Evolutionary conservation across 768 basidiomycete species (phyloP), one percentile per base, ranked within the genome.

Genomic region (Leccinum sublutescens): DNA sequence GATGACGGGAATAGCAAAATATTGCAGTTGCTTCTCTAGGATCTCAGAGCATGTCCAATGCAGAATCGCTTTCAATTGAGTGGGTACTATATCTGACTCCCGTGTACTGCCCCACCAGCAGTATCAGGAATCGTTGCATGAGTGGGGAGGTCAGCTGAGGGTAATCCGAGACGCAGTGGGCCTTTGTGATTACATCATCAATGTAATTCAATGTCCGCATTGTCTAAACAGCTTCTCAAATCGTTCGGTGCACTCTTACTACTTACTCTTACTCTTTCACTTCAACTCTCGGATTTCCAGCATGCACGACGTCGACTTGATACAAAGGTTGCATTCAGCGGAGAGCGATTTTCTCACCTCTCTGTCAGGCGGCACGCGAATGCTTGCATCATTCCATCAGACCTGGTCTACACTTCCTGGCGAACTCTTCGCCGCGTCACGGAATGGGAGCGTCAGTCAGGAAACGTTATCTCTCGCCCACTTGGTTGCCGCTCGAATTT

Each of bases 191-290:
- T 59, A 56, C 50, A 31, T 21, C 1, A 43, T 57, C 19, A 5
- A 4, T 19, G 14, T 5, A 17, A 50, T 58, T 64, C 55, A 52
- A 55, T 51, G 59, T 63, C 63, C 63, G 63, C 63, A 63, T 64
- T 64, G 62, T 59, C 33, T 31, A 2, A 23, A 23, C 23, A 23
- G 2, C 2, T 17, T 52, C 17, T 8, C 4, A 3, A 27, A 27
- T 23, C 40, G 5, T 43, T 17, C 40, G 17, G 17, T 43, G 17
- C 40, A 14, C 23, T 3, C 23, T 23, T 3, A 23, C 25, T 27
- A 27, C 25, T 27, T 25, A 25, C 25, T 25, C 25, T 17, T 17
- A 5, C 14, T 15, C 15, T 43, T 17, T 43, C 40, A 17, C 40
- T 43, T 5, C 23, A 38, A 38, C 14, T 14, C 17, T 8, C n/a